phyloP scores from a whole-genome alignment of 2,329 filamentous ascomycete species.

The Aspergillus fischeri region DNA sequence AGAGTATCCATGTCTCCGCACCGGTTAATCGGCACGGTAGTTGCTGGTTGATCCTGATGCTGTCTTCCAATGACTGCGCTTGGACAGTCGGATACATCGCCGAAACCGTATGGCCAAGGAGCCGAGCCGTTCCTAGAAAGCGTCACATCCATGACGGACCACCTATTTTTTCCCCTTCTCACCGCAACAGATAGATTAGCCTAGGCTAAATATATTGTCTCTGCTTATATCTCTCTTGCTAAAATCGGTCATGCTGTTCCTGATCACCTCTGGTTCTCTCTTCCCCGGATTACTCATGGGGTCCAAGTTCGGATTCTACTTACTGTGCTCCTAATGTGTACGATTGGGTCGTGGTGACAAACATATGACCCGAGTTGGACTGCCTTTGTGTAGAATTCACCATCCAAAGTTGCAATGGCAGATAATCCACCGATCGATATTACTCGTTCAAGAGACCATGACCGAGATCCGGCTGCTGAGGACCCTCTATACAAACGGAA shows the following conservation, averaged over 20 bases:
- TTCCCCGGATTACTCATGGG: neutral
- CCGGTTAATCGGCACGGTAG: neutral
- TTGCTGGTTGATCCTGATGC: neutral
- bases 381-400: neutral
- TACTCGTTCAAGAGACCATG: conserved; percentile 19
- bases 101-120: conserved; percentile 8
- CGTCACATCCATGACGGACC: conserved; percentile 9
- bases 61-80: conserved; percentile 8
- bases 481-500: conserved; percentile 5
- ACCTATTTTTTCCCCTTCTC: neutral
- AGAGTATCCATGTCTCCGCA: neutral
- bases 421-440: conserved; percentile 31
- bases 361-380: neutral
- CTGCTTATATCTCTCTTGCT: neutral
- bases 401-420: conserved; percentile 19
- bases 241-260: neutral
- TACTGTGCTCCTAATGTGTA: neutral
- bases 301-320: neutral
- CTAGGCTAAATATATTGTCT: no score
- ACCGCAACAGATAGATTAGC: neutral
- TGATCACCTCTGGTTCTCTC: neutral
- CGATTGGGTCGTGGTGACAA: neutral
- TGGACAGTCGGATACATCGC: conserved; percentile 9
- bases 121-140: conserved; percentile 3
- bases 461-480: conserved; percentile 1